Conservation (phyloP, 164 flowering plant genomes). For the Kalanchoe fedtschenkoi region DNA sequence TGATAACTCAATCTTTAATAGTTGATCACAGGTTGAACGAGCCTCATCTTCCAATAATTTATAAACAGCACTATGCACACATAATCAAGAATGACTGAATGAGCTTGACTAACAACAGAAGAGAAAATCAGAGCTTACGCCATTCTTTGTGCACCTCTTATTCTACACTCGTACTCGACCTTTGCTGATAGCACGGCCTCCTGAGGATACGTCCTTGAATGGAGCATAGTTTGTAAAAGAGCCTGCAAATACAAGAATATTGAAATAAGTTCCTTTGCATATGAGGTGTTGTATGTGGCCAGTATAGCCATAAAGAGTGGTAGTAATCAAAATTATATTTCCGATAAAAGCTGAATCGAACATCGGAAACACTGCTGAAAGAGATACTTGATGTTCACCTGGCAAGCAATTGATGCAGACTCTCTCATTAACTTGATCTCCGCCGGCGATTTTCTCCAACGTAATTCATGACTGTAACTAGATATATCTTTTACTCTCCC, state of each 20-base stretch:
- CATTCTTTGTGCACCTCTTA: slow-evolving; percentile 95
- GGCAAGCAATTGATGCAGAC: slow-evolving; percentile 82
- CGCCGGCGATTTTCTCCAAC: slow-evolving; percentile 79
- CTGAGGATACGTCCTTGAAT: slow-evolving; percentile 56
- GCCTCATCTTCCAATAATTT: not conserved
- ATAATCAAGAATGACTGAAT: not conserved
- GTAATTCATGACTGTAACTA: slow-evolving; percentile 46
- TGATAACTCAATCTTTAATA: not conserved
- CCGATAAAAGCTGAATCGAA: not conserved
- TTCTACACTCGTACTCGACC: slow-evolving; percentile 86
- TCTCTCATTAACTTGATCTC: slow-evolving; percentile 80
- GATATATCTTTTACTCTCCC: slow-evolving; percentile 67
- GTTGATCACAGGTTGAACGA: not conserved
- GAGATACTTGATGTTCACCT: slow-evolving; percentile 35
- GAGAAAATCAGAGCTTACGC: slow-evolving; percentile 44
- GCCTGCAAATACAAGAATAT: slow-evolving; percentile 33
- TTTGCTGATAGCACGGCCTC: slow-evolving; percentile 74
- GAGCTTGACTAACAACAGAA: not conserved
- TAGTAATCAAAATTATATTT: not conserved
- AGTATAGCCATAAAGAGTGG: not conserved
- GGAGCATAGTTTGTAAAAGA: slow-evolving; percentile 77
- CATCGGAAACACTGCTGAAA: not conserved
- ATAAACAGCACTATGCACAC: not conserved
- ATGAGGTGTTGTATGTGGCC: not conserved
- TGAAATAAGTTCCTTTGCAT: not conserved